Percentiles rank a stretch among this genome's conserved stretches.
phyloP scores from a whole-genome alignment of 1,284 basidiomycete species.

The Tranzscheliella williamsii region DNA sequence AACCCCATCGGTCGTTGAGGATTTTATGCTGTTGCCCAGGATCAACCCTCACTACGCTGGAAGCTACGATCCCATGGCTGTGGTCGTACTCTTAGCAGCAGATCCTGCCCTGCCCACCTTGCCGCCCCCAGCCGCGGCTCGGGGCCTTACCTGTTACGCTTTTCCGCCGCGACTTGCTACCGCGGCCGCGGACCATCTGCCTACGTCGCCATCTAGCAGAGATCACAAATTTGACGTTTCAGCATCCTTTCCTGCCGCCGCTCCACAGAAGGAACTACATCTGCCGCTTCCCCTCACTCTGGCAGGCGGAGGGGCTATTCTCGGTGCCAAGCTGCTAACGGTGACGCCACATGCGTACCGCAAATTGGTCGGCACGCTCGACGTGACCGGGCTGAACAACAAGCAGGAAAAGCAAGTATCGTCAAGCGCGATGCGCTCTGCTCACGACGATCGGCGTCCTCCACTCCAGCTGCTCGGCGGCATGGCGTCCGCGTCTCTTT shows the following conservation, averaged over 20 bases:
- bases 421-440: slow-evolving; percentile 11
- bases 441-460: slow-evolving; percentile 10
- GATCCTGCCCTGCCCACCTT: slow-evolving; percentile 48
- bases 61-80: slow-evolving; percentile 72
- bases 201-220: neutral
- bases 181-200: neutral
- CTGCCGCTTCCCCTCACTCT: slow-evolving; percentile 48
- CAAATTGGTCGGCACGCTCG: slow-evolving; percentile 33
- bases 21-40: slow-evolving; percentile 76
- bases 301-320: slow-evolving; percentile 46
- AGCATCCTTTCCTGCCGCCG: neutral
- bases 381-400: slow-evolving; percentile 29
- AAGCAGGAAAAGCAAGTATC: slow-evolving; percentile 26
- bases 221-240: no score
- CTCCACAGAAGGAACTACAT: slow-evolving; percentile 25
- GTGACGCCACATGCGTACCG: slow-evolving; percentile 45
- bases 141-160: slow-evolving; percentile 47
- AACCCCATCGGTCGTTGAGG: slow-evolving; percentile 63
- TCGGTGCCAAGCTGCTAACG: slow-evolving; percentile 39
- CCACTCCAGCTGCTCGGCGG: slow-evolving; percentile 39
- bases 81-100: slow-evolving; percentile 64
- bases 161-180: slow-evolving; percentile 43
- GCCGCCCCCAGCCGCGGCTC: slow-evolving; percentile 49
- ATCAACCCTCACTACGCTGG: slow-evolving; percentile 74
- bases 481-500: slow-evolving; percentile 24